A percentile compares a stretch with the other conserved stretches of the same genome.
phyloP scores from a whole-genome alignment of 805 yeast genomes.

The Saturnispora serradocipensis region DNA sequence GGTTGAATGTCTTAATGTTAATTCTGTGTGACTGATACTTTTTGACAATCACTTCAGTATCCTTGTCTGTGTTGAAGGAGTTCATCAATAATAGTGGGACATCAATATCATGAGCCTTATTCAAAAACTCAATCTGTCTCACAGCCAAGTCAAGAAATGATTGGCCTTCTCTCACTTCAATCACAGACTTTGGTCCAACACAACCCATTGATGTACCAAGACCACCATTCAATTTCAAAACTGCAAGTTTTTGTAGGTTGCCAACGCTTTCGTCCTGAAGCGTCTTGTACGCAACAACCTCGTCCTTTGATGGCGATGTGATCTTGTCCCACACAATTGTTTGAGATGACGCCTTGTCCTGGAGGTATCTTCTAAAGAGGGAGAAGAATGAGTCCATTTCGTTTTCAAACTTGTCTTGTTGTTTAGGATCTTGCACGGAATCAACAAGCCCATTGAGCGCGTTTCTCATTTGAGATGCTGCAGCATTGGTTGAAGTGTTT shows the following conservation, averaged over 20 bases:
- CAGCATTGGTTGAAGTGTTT: constrained; percentile 87
- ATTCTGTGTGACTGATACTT: constrained; percentile 96
- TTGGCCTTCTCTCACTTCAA: constrained; percentile 98
- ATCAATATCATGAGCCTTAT: constrained; percentile 81
- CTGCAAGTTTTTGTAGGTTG: constrained; percentile 78
- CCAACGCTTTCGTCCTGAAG: constrained; percentile 32
- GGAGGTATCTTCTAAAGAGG: constrained; percentile 82
- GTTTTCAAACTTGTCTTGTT: constrained; percentile 58
- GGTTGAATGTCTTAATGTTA: constrained; percentile 91
- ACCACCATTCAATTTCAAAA: constrained; percentile 94
- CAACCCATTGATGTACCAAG: constrained; percentile 99
- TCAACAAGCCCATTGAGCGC: constrained; percentile 86
- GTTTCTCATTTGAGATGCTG: constrained; percentile 97
- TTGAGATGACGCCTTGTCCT: constrained; percentile 80
- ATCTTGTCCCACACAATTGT: constrained; percentile 92
- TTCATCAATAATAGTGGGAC: constrained; percentile 97
- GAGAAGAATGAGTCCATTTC: constrained; percentile 95
- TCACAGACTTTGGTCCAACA: constrained; percentile 96
- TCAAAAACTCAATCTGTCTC: constrained; percentile 92
- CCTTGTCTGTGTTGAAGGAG: constrained; percentile 95
- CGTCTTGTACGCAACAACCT: constrained; percentile 70
- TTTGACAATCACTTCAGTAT: constrained; percentile 89
- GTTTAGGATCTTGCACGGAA: constrained; percentile 48
- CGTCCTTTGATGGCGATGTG: constrained; percentile 80
- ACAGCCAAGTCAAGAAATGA: constrained; percentile 92